A percentile compares a stretch with the other conserved stretches of the same genome.
Evolutionary conservation across 108 stramenopile species (phyloP).

Genomic region (Hondaea fermentalgiana): DNA sequence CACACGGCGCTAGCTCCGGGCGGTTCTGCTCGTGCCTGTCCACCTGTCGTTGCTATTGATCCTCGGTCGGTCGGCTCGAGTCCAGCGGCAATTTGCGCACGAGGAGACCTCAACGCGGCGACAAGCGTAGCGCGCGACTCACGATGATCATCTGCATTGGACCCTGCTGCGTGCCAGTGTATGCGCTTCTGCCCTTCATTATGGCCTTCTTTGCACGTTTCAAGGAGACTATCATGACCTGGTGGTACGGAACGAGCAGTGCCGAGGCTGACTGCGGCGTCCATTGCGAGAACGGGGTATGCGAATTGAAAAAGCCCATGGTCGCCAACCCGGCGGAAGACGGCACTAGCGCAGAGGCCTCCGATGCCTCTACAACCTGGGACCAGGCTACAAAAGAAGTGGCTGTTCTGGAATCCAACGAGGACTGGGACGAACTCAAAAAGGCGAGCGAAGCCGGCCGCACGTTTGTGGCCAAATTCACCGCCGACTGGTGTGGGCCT

Average conservation of each 20-base stretch:
- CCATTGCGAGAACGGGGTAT: background rate
- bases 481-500: conserved; percentile 75
- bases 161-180: background rate
- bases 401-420: background rate
- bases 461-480: conserved; percentile 61
- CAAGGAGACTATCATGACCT: background rate
- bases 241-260: background rate
- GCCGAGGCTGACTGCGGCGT: background rate
- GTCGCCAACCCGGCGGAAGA: background rate
- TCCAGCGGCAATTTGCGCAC: too few species aligned
- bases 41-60: too few species aligned
- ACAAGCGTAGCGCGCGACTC: too few species aligned
- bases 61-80: too few species aligned
- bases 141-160: background rate
- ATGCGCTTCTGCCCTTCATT: background rate
- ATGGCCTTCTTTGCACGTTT: background rate
- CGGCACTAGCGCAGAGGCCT: background rate
- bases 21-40: too few species aligned
- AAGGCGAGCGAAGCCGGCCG: conserved; percentile 7
- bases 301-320: background rate
- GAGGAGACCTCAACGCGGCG: too few species aligned
- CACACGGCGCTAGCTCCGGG: too few species aligned
- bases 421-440: background rate
- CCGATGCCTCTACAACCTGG: background rate
- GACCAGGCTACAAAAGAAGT: background rate